Evolutionary conservation across 495 filamentous ascomycete genomes (phyloP), one percentile per base, ranked within the genome.

Genomic region (Neurospora sp.): DNA sequence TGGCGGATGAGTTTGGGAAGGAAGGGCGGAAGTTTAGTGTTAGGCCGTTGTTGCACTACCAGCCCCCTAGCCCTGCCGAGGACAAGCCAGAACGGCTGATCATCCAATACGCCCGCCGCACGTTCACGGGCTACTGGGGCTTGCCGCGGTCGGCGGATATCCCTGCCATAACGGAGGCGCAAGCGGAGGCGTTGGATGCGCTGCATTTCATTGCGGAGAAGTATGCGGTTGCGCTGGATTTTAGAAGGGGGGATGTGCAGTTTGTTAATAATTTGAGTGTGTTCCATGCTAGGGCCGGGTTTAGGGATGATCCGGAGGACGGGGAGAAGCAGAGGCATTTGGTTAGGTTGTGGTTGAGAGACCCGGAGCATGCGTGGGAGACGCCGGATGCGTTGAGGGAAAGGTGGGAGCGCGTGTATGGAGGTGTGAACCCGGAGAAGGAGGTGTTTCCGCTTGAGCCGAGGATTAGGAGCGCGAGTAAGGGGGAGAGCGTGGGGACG

Each of bases 101-200:
- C 4, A 81, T 89, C 39, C 85, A 88, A 45, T 91, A 88, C 74
- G 84, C 87, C 0, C 83, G 89, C 2, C 84, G 88, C 0, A 82
- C 81, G 45, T 88, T 91, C 73, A 88, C 88, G 4, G 89, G 89
- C 0, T 89, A 85, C 76, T 81, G 82, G 70, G 81, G 82, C 16
- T 82, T 86, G 9, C 87, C 86, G 9, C 81, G 87, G 9, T 86
- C 82, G 0, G 42, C 81, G 8, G 70, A 81, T 40, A 87, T 91
- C 42, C 88, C 90, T 3, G 84, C 87, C 1, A 89, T 91, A 14
- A 88, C 85, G 0, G 87, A 90, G 77, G 89, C 86, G 0, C 90
- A 93, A 76, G 88, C 88, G 7, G 90, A 92, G 74, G 90, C 90
- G 3, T 82, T 92, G 6, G 89, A 91, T 74, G 84, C 87, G 0